Conservation (phyloP, 768 basidiomycete genomes). For the Mycena filopes region DNA sequence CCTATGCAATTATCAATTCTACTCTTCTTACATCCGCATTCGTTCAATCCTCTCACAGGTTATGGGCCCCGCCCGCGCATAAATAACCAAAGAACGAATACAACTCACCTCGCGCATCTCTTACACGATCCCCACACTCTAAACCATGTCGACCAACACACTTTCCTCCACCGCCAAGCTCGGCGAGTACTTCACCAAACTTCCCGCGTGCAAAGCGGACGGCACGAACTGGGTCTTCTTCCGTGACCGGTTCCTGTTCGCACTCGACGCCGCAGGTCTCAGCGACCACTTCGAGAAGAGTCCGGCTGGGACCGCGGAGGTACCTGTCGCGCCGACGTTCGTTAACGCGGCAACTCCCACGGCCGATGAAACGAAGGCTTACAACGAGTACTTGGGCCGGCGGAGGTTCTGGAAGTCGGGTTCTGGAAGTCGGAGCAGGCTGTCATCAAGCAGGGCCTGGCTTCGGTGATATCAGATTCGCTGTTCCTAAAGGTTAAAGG, state of each 20-base stretch:
- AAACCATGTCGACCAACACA: constrained; percentile 6
- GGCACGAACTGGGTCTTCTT: constrained; percentile 7
- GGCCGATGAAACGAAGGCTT: background rate
- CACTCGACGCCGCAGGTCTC: background rate
- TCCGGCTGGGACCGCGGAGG: background rate
- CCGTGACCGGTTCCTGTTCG: background rate
- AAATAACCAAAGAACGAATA: no score
- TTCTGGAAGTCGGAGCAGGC: constrained; percentile 34
- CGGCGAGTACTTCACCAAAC: constrained; percentile 11
- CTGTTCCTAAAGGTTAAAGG: constrained; percentile 37
- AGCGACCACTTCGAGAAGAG: background rate
- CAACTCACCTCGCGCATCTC: background rate
- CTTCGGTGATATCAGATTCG: constrained; percentile 35
- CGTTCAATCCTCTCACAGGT: no score
- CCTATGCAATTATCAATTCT: background rate
- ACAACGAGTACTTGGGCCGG: background rate
- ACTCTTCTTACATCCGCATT: no score
- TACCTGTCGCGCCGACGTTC: background rate
- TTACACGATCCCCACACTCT: no score
- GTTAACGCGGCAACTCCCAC: background rate
- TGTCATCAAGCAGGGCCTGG: constrained; percentile 34
- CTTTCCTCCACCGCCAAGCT: constrained; percentile 17
- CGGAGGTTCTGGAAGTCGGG: constrained; percentile 17
- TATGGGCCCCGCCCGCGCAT: constrained; percentile 2
- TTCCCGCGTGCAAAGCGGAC: constrained; percentile 7